Evolutionary conservation across 2,329 filamentous ascomycete genomes (phyloP), one percentile per base, ranked within the genome.

Genomic region (Penicillium brasilianum): DNA sequence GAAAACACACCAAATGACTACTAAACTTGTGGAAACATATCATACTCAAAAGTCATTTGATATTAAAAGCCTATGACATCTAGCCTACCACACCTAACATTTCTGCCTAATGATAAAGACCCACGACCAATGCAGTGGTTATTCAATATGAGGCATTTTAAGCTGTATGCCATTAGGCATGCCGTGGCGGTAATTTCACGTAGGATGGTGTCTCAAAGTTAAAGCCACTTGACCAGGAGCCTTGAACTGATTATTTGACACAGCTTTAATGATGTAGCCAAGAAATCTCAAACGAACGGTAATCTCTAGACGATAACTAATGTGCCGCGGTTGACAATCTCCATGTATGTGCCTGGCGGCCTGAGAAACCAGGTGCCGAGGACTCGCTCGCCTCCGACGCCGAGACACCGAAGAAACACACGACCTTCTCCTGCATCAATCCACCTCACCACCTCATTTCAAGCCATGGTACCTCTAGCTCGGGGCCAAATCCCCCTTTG

Each of bases 401-500:
- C 48, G 48, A 34, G 30, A 34, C 10, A 18, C 30, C 48, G 30
- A 32, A 3, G 16, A 50, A 50, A 34, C 48, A 32, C 46, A 20
- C 48, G 28, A 34, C 30, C 20, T 28, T 16, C 20, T 39, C 13
- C 34, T 28, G 16, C 50, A 32, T 9, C n/a, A 11, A 37, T n/a
- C 50, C 3, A 39, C 50, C 20, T 39, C 50, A 37, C 32, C 34
- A 53, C 34, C 20, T 53, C 36, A 13, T 10, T 4, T 4, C 50
- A 39, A 14, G 54, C 43, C 56, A 69, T 68, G 66, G 43, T 59
- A n/a, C 39, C 48, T 37, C 30, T 62, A 30, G 43, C 36, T 41
- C 63, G 60, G 46, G 59, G 58, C 41, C 55, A 39, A 18, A 49
- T 36, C 20, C 46, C 58, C 49, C 53, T 68, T 22, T 44, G 56